These are phyloP conservation scores for Boletus patriciae DNA, from an alignment of 768 basidiomycete genomes.

Conservation along the genomic window DNA sequence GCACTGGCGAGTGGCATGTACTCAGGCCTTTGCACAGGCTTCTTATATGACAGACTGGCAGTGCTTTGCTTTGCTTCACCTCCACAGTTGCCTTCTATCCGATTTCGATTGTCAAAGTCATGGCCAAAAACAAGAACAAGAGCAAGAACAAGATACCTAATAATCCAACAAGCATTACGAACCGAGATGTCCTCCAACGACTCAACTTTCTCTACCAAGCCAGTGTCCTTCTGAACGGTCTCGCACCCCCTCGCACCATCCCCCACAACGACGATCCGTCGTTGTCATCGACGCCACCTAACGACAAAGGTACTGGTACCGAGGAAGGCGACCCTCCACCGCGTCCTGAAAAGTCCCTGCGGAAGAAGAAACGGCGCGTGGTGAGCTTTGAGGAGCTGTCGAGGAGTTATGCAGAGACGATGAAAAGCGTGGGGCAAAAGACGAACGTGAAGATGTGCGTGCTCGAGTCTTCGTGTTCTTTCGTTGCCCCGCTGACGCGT, in stretches of 20 bases:
- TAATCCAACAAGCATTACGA: constrained; percentile 55
- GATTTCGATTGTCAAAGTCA: constrained; percentile 26
- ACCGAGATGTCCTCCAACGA: constrained; percentile 77
- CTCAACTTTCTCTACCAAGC: constrained; percentile 87
- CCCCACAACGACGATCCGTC: not conserved
- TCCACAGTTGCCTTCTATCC: not conserved
- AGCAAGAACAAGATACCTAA: constrained; percentile 57
- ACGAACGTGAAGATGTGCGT: constrained; percentile 75
- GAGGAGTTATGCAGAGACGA: constrained; percentile 59
- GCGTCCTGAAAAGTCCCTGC: not conserved
- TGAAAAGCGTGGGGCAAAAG: constrained; percentile 73
- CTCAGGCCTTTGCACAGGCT: no score
- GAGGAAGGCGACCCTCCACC: not conserved
- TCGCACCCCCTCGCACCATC: constrained; percentile 21
- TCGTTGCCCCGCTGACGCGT: not conserved
- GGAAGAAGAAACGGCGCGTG: constrained; percentile 28
- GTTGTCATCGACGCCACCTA: not conserved
- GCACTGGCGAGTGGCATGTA: no score
- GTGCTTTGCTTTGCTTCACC: no score
- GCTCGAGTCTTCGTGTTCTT: no score
- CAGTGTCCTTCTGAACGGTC: constrained; percentile 56
- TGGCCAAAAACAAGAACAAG: constrained; percentile 69
- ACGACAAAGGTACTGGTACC: not conserved
- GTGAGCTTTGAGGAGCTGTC: constrained; percentile 53
- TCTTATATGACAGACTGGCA: no score